phyloP scores from a whole-genome alignment of 2,329 filamentous ascomycete genomes.

The Alternaria arbusti region DNA sequence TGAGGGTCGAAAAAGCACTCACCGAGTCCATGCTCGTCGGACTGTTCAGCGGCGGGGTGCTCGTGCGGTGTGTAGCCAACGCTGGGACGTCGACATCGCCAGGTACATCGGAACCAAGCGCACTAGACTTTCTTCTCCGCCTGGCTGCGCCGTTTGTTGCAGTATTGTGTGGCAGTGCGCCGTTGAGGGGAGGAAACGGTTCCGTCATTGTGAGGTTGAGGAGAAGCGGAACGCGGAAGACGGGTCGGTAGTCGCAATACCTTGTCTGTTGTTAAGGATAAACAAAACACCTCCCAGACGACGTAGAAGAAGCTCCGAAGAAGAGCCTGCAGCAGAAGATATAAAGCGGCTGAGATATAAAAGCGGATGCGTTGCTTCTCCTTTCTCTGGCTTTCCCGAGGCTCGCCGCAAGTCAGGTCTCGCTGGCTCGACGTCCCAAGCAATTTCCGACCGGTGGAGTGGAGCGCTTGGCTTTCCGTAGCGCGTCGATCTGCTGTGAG shows the following conservation, averaged over 20 bases:
- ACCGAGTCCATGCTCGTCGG: slow-evolving; percentile 28
- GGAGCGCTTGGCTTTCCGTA: background rate
- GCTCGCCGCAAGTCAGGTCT: background rate
- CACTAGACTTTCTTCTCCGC: slow-evolving; percentile 55
- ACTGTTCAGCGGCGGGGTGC: slow-evolving; percentile 27
- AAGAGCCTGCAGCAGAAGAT: background rate
- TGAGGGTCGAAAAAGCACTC: slow-evolving; percentile 4
- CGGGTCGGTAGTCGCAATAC: background rate
- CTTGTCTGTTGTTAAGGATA: background rate
- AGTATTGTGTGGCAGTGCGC: slow-evolving; percentile 19
- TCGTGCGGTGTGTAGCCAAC: slow-evolving; percentile 53
- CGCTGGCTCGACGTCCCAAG: background rate
- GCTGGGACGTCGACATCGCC: slow-evolving; percentile 60
- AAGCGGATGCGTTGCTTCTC: slow-evolving; percentile 4
- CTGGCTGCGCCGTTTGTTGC: slow-evolving; percentile 20
- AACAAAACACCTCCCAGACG: background rate
- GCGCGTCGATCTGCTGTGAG: slow-evolving; percentile 1
- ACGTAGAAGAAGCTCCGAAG: background rate
- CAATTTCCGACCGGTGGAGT: slow-evolving; percentile 4
- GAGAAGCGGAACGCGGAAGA: background rate
- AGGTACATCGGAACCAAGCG: slow-evolving; percentile 58
- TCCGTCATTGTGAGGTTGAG: slow-evolving; percentile 30
- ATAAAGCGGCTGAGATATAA: background rate
- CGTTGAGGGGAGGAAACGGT: slow-evolving; percentile 42
- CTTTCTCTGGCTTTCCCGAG: slow-evolving; percentile 7